Evolutionary conservation across 352 stramenopile genomes (phyloP), one percentile per base, ranked within the genome.

Genomic region (Pythium scleroteichum): DNA sequence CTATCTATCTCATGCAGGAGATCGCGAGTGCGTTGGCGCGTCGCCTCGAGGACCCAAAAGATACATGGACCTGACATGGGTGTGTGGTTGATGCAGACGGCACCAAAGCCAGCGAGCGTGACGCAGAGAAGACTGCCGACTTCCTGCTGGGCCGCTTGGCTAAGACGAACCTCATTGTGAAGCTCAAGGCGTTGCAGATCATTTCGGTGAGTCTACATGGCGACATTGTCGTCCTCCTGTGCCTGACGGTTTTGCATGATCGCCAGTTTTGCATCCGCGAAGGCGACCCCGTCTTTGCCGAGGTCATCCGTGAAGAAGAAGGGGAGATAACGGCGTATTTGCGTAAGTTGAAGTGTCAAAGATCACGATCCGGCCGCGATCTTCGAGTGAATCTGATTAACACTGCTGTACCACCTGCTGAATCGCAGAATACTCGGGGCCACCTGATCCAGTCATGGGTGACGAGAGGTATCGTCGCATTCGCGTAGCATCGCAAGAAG

Each of bases 391-490:
- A 35, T 68, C 38, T 63, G 23, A 49, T 33, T 52, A 27, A 52
- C 53, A 33, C 42, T 33, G 45, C 27, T 35, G 33, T 44, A 39
- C 17, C 22, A 22, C 23, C 54, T 41, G 42, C 12, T 26, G 32
- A 52, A 24, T 54, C 14, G 40, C 51, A 95, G 85, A 95, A 57
- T 90, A 79, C 66, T 83, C 80, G n/a, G 85, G 85, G 0, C 72
- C 78, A 8, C 75, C 76, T 19, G 85, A 95, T 65, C 82, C 85
- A 10, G 74, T 90, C 33, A 89, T 89, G 59, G 83, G 83, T 26
- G 84, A 95, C 42, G 85, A 95, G 59, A 87, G 88, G 56, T 90
- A 90, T 62, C 83, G 85, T 23, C 85, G 84, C n/a, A 90, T 95
- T 62, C 81, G 85, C 14, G 83, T 91, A 16, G 80, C 84, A 26